Evolutionary conservation across 1,284 basidiomycete species (phyloP).

Genomic region (Melanopsichium pennsylvanicum): DNA sequence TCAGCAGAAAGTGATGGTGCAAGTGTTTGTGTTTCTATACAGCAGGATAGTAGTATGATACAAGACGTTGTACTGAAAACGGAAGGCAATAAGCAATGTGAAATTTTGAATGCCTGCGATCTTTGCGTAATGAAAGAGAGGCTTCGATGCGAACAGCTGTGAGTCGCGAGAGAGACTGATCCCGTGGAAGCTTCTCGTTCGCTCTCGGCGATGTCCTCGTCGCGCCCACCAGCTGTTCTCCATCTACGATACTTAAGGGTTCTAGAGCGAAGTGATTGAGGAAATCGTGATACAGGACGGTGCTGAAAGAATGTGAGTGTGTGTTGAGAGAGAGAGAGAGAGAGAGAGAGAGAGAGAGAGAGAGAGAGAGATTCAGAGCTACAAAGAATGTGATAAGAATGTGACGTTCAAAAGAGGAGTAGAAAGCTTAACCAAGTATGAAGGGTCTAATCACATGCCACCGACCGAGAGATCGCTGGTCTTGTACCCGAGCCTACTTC

Average conservation of each 20-base stretch:
- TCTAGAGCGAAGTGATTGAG: not conserved
- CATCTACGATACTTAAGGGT: not conserved
- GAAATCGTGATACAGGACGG: slow-evolving; percentile 1
- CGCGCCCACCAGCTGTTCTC: not conserved
- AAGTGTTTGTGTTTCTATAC: too few species aligned
- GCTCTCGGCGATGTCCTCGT: slow-evolving; percentile 40
- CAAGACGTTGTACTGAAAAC: too few species aligned
- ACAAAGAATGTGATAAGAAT: too few species aligned
- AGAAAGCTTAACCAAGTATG: not conserved
- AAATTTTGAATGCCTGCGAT: slow-evolving; percentile 17
- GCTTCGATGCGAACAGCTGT: too few species aligned
- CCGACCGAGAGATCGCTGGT: slow-evolving; percentile 34
- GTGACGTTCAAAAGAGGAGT: not conserved
- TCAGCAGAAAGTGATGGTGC: too few species aligned
- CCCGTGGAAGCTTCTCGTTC: slow-evolving; percentile 9
- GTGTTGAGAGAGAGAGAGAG: not conserved
- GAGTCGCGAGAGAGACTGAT: slow-evolving; percentile 32
- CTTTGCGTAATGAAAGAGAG: slow-evolving; percentile 20
- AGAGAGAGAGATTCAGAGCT: too few species aligned
- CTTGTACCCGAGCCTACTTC: slow-evolving; percentile 34
- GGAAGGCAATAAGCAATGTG: too few species aligned
- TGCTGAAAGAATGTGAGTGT: not conserved
- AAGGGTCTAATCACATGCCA: slow-evolving; percentile 3
- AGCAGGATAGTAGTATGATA: too few species aligned
- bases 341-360: too few species aligned